Percentiles rank a stretch among this genome's conserved stretches.
Conservation (phyloP, 352 stramenopile genomes). For the Saprolegnia diclina region DNA sequence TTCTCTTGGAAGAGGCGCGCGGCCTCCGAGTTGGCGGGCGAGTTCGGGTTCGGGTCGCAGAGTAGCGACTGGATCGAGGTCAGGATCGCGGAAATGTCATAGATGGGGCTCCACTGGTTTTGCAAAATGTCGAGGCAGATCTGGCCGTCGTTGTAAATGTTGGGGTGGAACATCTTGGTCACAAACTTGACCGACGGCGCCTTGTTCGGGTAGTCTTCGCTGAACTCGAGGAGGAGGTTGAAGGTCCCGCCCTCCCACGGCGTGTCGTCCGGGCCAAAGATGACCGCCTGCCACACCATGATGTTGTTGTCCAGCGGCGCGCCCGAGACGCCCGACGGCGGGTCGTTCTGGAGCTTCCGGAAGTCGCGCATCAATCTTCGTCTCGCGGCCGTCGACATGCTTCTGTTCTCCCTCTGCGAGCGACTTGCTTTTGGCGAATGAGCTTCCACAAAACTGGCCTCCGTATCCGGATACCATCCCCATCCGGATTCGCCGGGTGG, state of each 20-base stretch:
- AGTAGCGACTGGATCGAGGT: conserved; percentile 99
- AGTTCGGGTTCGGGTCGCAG: conserved; percentile 98
- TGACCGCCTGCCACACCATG: conserved; percentile 93
- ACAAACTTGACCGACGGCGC: conserved; percentile 97
- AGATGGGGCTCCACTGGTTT: conserved; percentile 99
- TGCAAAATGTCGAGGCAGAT: conserved; percentile 99
- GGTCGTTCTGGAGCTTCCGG: conserved; percentile 96
- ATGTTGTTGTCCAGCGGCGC: conserved; percentile 99
- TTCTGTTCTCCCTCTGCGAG: neutral
- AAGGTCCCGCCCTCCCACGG: conserved; percentile 99
- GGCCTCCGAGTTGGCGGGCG: conserved; percentile 98
- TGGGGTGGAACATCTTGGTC: conserved; percentile 99
- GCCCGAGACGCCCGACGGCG: conserved; percentile 94
- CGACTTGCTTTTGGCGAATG: neutral
- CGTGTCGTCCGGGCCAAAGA: conserved; percentile 95
- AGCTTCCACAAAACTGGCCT: neutral
- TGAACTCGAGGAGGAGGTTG: conserved; percentile 98
- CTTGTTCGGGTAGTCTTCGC: conserved; percentile 99
- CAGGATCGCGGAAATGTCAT: conserved; percentile 99
- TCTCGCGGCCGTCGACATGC: conserved; percentile 93
- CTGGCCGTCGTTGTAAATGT: conserved; percentile 91
- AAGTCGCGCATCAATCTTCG: conserved; percentile 97
- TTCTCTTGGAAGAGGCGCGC: conserved; percentile 98
- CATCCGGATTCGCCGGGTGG: neutral
- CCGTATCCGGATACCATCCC: neutral